Conservation (phyloP, 1,284 basidiomycete species). For the Wolfiporia cocos region DNA sequence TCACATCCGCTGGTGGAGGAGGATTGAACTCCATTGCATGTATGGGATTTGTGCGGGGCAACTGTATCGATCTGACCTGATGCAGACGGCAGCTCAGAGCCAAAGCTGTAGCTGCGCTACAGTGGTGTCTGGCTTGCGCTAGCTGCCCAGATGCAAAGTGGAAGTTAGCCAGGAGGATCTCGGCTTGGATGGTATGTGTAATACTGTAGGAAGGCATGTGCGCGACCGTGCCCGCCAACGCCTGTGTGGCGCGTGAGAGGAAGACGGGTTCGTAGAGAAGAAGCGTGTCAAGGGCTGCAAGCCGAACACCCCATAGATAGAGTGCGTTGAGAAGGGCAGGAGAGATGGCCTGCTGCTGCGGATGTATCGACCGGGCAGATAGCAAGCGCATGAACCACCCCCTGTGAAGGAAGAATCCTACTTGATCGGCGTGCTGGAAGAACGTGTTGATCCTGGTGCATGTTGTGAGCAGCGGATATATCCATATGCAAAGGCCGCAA, state of each 20-base stretch:
- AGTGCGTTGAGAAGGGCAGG: constrained; percentile 23
- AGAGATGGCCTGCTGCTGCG: constrained; percentile 13
- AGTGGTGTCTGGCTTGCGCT: constrained; percentile 38
- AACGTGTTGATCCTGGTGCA: constrained; percentile 29
- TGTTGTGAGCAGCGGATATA: not conserved
- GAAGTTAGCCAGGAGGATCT: constrained; percentile 39
- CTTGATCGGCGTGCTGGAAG: constrained; percentile 25
- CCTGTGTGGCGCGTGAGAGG: constrained; percentile 23
- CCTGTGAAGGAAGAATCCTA: constrained; percentile 31
- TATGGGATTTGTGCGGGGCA: constrained; percentile 9
- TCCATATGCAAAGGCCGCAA: too few relatives aligned
- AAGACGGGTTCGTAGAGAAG: constrained; percentile 18
- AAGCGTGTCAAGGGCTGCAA: constrained; percentile 15
- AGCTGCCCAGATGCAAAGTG: constrained; percentile 34
- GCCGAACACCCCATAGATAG: constrained; percentile 25
- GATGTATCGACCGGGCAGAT: constrained; percentile 2
- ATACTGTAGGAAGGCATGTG: constrained; percentile 28
- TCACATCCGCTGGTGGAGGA: constrained; percentile 6
- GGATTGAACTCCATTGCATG: constrained; percentile 11
- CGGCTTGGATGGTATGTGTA: constrained; percentile 37
- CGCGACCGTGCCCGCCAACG: constrained; percentile 22
- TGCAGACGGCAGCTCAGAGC: constrained; percentile 29
- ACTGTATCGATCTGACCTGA: constrained; percentile 19
- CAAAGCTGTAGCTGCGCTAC: constrained; percentile 33
- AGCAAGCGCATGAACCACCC: constrained; percentile 13